Base-by-base conservation (phyloP, 2,329 filamentous ascomycete species). In the Colletotrichum lindemuthianum region DNA sequence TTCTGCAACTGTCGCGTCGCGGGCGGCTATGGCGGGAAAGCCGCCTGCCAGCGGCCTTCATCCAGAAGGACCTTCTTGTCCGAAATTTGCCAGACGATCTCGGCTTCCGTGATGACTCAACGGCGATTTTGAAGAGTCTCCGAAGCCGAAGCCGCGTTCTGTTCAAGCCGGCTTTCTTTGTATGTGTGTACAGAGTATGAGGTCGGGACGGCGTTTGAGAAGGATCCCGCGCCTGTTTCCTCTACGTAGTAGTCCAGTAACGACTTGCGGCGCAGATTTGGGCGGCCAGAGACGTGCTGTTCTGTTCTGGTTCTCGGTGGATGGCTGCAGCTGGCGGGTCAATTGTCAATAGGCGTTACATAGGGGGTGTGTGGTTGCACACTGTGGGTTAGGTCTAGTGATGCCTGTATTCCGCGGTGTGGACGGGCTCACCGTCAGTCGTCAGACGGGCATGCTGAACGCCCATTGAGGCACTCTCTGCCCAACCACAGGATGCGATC, bases 351-450 rank as follows among this genome's bases (percentile, higher is more conserved):
- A 32, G 15, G n/a, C 15, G 50, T 60, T 60, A 45, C 60, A 60
- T 45, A 55, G 44, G 44, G 34, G 16, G n/a, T n/a, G 32, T 32
- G 41, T 60, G 60, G 24, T 8, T 6, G 11, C 57, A 51, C 58
- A 33, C 40, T 39, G 8, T 32, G 40, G 51, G 40, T 56, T 51
- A 45, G 45, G 12, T 37, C 9, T 52, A 55, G 44, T 16, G 24
- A 33, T 10, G 51, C 37, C 24, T 24, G 24, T 24, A 11, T 16
- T 32, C 39, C 12, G 16, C 15, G 11, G 45, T 56, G 51, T 37
- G 34, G 52, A 57, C 51, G 61, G 45, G 45, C 51, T 65, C 52
- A 53, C 58, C 63, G 47, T 57, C 24, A 61, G 61, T 52, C 63
- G 47, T 57, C 24, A 61, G 61, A 65, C 61, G 51, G 61, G 15